Base-by-base conservation (phyloP, 2,329 filamentous ascomycete genomes). In the Penicillium verrucosum region DNA sequence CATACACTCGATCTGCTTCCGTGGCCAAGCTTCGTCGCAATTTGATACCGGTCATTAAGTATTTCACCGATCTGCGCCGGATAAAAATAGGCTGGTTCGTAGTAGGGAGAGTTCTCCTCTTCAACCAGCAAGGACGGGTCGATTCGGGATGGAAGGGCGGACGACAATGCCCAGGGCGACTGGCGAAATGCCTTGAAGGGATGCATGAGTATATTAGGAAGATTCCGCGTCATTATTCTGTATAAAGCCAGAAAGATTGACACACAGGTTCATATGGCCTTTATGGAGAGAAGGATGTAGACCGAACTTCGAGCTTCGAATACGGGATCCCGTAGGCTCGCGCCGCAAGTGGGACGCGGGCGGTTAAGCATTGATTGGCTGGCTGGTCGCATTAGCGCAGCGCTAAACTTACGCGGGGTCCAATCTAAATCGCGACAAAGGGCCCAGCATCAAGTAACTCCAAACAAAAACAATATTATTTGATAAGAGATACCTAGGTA, bases 1-100 rank as follows among this genome's bases (percentile, higher is more conserved):
- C 67, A 69, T 3, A 68, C 54, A 37, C 55, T 69, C n/a, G 65
- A 67, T 37, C 53, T 63, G 21, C 38, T 58, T 25, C 66, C 65
- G 37, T 63, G 61, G 7, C 67, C 67, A 40, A 70, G 57, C 48
- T 69, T 70, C 5, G 58, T 54, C 12, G 62, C 57, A 41, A 68
- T 48, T 48, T 67, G 64, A 54, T 70, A 69, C 41, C 62, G 49
- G 18, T 51, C 48, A 42, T 67, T 51, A 12, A 69, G 51, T 3
- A 68, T 36, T 11, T 69, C 60, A 34, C 64, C 66, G 1, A 67
- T 34, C 3, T 44, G 58, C 10, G 52, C 65, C 10, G 66, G 67
- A 58, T 67, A 67, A 42, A 65, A 67, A 27, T 42, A 38, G 9
- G 43, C 18, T 3, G 58, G 47, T 30, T 62, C 27, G 45, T 66